Conservation (phyloP, 768 basidiomycete genomes). For the Pisolithus sp. region DNA sequence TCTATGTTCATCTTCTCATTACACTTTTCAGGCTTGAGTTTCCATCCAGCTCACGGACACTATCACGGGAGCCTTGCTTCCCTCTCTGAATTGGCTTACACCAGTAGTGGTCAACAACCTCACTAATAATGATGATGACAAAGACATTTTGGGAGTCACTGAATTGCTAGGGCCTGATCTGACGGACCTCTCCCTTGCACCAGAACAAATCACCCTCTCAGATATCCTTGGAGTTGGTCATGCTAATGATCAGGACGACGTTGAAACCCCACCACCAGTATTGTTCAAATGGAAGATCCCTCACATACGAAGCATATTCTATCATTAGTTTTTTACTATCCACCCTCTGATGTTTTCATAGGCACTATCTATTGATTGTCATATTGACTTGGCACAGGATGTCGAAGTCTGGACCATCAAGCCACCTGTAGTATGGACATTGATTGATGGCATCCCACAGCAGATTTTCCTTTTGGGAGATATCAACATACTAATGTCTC, state of each 20-base stretch:
- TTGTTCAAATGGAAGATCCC: not conserved
- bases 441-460: not conserved
- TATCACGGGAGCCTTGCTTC: not conserved
- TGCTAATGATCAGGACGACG: not conserved
- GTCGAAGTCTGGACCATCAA: not conserved
- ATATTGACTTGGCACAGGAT: not conserved
- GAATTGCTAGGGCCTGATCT: not conserved
- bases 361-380: not conserved
- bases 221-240: not conserved
- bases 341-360: not conserved
- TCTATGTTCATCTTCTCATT: slow-evolving; percentile 5
- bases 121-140: not conserved
- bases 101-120: not conserved
- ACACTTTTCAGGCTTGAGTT: slow-evolving; percentile 6
- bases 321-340: not conserved
- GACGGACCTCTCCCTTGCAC: not conserved
- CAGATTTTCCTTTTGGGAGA: no score
- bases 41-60: not conserved
- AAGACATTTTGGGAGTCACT: not conserved
- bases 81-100: not conserved
- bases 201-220: not conserved
- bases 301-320: not conserved
- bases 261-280: not conserved
- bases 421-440: not conserved
- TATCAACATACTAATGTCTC: no score